Conservation (phyloP, 805 yeast species). For the Metschnikowia rubicola region DNA sequence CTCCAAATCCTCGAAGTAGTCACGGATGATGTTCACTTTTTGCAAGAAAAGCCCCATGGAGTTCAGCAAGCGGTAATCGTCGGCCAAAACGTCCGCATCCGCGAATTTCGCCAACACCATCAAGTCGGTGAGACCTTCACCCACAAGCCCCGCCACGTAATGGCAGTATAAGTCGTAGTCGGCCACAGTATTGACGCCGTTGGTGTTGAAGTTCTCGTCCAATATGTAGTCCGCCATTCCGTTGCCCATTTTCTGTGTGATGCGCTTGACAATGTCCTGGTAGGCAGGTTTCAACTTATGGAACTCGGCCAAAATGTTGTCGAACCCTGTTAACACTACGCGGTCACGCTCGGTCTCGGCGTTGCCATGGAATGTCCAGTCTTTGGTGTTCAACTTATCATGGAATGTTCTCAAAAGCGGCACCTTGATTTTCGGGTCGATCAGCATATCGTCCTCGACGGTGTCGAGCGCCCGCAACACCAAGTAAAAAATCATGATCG, state of each 20-base stretch:
- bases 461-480: constrained; percentile 91
- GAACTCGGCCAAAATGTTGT: constrained; percentile 63
- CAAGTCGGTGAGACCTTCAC: constrained; percentile 88
- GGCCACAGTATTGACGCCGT: constrained; percentile 71
- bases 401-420: constrained; percentile 71
- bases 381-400: constrained; percentile 55
- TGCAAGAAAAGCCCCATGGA: constrained; percentile 95
- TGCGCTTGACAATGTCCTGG: constrained; percentile 73
- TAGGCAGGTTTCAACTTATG: constrained; percentile 71
- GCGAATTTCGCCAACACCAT: constrained; percentile 75
- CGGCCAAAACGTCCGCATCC: constrained; percentile 43
- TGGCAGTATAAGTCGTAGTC: constrained; percentile 93
- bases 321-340: constrained; percentile 75
- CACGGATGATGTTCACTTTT: constrained; percentile 94
- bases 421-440: constrained; percentile 66
- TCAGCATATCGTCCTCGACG: constrained; percentile 91
- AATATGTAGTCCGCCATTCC: constrained; percentile 95
- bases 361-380: constrained; percentile 80
- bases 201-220: constrained; percentile 71
- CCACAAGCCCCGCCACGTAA: constrained; percentile 96
- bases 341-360: constrained; percentile 80
- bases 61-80: constrained; percentile 58
- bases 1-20: constrained; percentile 83
- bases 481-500: constrained; percentile 79
- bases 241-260: constrained; percentile 85